A percentile compares a stretch with the other conserved stretches of the same genome.
phyloP scores from a whole-genome alignment of 768 basidiomycete genomes.

The Leccinum subgranulosum region DNA sequence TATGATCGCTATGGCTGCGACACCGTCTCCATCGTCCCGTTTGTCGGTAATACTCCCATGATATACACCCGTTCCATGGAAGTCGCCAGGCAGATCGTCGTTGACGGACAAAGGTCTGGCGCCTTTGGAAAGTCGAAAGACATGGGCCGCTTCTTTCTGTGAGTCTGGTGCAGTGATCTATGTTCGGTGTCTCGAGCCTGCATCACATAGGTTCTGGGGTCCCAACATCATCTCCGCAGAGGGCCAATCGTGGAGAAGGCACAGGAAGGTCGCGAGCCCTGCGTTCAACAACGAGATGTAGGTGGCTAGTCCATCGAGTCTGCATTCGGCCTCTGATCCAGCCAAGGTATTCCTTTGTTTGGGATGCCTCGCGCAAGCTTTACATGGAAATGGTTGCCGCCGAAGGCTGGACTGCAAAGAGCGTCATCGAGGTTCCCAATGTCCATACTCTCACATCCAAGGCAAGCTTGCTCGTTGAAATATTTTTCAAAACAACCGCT shows the following conservation, averaged over 20 bases:
- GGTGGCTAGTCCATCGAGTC: not conserved
- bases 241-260: slow-evolving; percentile 18
- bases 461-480: slow-evolving; percentile 2
- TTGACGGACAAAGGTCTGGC: slow-evolving; percentile 15
- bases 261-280: slow-evolving; percentile 19
- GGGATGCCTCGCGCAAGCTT: slow-evolving; percentile 15
- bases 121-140: slow-evolving; percentile 18
- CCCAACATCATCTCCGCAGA: slow-evolving; percentile 13
- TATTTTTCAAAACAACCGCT: not conserved
- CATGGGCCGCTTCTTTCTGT: slow-evolving; percentile 14
- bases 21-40: slow-evolving; percentile 22
- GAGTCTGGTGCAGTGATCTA: slow-evolving; percentile 1
- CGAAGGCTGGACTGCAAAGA: slow-evolving; percentile 19
- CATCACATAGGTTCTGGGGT: slow-evolving; percentile 14
- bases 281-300: slow-evolving; percentile 26
- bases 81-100: slow-evolving; percentile 19
- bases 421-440: slow-evolving; percentile 12
- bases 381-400: slow-evolving; percentile 18
- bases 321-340: not conserved
- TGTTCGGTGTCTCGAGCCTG: not conserved
- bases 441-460: slow-evolving; percentile 19
- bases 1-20: slow-evolving; percentile 17
- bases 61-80: slow-evolving; percentile 23
- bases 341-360: slow-evolving; percentile 21
- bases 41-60: slow-evolving; percentile 14